phyloP scores from a whole-genome alignment of 345 rosid genomes.

The Acer negundo region DNA sequence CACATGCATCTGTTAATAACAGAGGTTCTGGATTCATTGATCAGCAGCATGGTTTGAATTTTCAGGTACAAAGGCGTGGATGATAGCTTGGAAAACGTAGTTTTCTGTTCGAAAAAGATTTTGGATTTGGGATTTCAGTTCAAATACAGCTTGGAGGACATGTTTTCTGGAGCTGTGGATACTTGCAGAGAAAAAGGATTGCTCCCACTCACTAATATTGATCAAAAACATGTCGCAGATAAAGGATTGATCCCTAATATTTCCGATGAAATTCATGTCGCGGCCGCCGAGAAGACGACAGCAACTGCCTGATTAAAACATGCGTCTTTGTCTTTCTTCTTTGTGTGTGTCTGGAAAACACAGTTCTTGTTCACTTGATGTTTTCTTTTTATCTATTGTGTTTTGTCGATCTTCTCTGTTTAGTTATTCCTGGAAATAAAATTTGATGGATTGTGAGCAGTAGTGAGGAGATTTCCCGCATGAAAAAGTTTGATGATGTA shows the following conservation, averaged over 20 bases:
- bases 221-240: slow-evolving; percentile 21
- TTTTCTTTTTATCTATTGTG: no score
- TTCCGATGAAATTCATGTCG: slow-evolving; percentile 18
- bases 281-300: neutral
- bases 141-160: slow-evolving; percentile 74
- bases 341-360: neutral
- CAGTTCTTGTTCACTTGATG: no score
- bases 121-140: slow-evolving; percentile 69
- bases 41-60: neutral
- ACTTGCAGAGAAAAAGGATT: slow-evolving; percentile 67
- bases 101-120: slow-evolving; percentile 69
- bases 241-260: slow-evolving; percentile 58
- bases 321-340: neutral
- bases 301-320: neutral
- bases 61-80: slow-evolving; percentile 65
- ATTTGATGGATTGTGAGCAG: no score
- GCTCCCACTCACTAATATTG: slow-evolving; percentile 43
- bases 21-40: neutral
- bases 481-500: no score
- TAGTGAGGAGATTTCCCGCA: no score
- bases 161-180: slow-evolving; percentile 72
- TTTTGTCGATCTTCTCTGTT: neutral
- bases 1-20: no score
- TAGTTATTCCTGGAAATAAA: neutral
- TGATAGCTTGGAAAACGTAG: slow-evolving; percentile 42